Evolutionary conservation across 306 rosid genomes (phyloP).

Genomic region (Cicer bijugum): DNA sequence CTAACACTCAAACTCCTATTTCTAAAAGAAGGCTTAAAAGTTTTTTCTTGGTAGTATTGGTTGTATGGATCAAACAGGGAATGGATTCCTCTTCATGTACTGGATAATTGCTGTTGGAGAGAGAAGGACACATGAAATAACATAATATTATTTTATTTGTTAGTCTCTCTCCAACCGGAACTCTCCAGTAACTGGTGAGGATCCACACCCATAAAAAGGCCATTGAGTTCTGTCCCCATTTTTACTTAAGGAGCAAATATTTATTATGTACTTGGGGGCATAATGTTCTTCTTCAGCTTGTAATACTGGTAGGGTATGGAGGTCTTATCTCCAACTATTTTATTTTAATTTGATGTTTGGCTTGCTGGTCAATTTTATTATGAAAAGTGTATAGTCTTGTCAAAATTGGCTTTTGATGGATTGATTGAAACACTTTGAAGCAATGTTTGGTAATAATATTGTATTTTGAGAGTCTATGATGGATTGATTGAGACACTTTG

Average conservation of each 20-base stretch:
- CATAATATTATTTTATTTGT: neutral
- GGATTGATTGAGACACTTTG: neutral
- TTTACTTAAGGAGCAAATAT: neutral
- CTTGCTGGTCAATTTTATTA: slow-evolving; percentile 7
- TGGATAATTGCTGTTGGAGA: neutral
- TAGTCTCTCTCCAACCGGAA: neutral
- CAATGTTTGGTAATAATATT: neutral
- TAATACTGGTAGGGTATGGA: slow-evolving; percentile 1
- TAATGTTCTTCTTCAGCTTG: slow-evolving; percentile 13
- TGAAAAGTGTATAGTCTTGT: slow-evolving; percentile 17
- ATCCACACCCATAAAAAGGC: neutral
- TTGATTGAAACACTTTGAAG: neutral
- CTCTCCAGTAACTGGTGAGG: neutral
- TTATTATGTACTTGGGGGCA: neutral
- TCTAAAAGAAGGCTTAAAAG: neutral
- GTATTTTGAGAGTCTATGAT: slow-evolving; percentile 5
- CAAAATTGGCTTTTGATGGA: neutral
- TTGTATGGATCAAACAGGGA: neutral
- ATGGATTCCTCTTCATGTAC: neutral
- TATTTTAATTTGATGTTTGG: neutral
- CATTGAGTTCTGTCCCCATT: neutral
- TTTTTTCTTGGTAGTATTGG: neutral
- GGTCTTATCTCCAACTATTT: neutral
- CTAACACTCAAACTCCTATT: neutral
- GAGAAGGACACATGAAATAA: neutral